phyloP scores from a whole-genome alignment of 306 rosid genomes.

The Cucumis hystrix region DNA sequence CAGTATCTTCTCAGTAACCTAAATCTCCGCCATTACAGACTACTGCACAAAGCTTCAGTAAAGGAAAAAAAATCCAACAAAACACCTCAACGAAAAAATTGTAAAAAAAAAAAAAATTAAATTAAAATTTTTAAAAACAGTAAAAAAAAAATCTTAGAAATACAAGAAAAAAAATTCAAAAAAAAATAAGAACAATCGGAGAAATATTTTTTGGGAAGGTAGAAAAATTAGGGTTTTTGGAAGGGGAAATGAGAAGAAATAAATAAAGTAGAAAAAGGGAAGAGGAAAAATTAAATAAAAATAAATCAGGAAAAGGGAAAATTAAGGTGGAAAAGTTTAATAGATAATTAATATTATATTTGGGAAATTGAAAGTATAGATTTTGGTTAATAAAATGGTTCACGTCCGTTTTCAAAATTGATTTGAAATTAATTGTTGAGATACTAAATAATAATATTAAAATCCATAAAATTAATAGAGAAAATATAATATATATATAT shows the following conservation, averaged over 20 bases:
- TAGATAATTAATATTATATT: constrained; percentile 53
- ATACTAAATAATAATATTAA: constrained; percentile 4
- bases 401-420: constrained; percentile 98
- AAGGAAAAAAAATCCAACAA: not conserved
- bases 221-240: constrained; percentile 65
- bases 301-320: constrained; percentile 13
- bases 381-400: constrained; percentile 86
- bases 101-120: not conserved
- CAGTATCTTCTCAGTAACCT: constrained; percentile 4
- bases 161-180: constrained; percentile 14
- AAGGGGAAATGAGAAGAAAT: constrained; percentile 54
- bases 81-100: constrained; percentile 21
- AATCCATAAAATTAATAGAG: not conserved
- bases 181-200: constrained; percentile 20
- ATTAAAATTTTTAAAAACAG: not conserved
- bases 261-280: constrained; percentile 59
- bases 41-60: constrained; percentile 36
- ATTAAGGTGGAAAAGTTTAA: constrained; percentile 44
- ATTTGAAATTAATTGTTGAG: constrained; percentile 51
- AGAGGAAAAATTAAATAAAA: constrained; percentile 26
- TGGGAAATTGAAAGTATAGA: constrained; percentile 65
- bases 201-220: constrained; percentile 5
- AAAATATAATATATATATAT: not conserved
- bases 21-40: constrained; percentile 47
- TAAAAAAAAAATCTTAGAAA: not conserved